Base-by-base conservation (phyloP, 1,284 basidiomycete species). In the Apiotrichum sp. region DNA sequence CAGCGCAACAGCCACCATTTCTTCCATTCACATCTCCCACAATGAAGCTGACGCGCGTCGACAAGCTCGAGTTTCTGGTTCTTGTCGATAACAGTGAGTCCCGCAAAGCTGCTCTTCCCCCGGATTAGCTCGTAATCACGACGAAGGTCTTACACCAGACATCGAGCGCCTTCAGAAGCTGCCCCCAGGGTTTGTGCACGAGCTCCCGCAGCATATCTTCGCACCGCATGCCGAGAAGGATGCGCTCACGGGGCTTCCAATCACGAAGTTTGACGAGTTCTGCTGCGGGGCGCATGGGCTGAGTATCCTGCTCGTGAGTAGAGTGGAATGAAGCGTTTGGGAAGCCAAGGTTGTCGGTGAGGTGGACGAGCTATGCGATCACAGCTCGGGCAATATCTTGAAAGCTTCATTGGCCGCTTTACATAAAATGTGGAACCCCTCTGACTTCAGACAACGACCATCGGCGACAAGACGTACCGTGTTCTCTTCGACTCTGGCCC, bases 201-300 rank as follows among this genome's bases (percentile, higher is more conserved):
- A 91, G 71, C 53, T 87, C 34, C 78, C 77, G 5, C 80, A 83
- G 53, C 87, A 89, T 66, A 65, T 89, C 14, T 5, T 13, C 11
- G 45, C 47, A 6, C 56, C 56, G 34, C 70, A 77, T 43, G 79
- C 83, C 29, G 51, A 49, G 1, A 49, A 47, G 32, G 53, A 52
- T 39, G 70, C 79, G 31, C 63, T 75, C 29, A 86, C 83, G 2
- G 82, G 83, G 0, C 82, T 84, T 5, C 86, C 86, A 2, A 73
- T 87, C 6, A 61, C 88, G 5, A 83, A 88, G 64, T 81, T 90
- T 45, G 83, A 89, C 62, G 80, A 84, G 53, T 87, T 84, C 66
- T 89, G 88, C 67, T 90, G 88, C 67, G 87, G 86, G 6, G 88
- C 88, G 1, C 89, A 90, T 74, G 88, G 88, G 0, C 86, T 91